Base-by-base conservation (phyloP, 1,284 basidiomycete genomes). In the Heterobasidion occidentale region DNA sequence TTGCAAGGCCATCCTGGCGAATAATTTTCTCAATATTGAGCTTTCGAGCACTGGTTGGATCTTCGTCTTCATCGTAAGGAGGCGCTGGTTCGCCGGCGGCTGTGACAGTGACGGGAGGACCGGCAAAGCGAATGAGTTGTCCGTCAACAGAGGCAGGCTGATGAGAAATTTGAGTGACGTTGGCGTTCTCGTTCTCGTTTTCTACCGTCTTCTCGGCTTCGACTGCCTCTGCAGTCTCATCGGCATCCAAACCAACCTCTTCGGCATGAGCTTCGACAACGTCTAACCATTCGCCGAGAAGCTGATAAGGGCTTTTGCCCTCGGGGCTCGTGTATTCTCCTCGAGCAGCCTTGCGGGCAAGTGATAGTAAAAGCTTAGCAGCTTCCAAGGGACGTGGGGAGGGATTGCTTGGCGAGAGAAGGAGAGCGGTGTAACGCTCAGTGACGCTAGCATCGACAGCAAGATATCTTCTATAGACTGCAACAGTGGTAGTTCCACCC, bases 221-320 rank as follows among this genome's bases (percentile, higher is more conserved):
- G 38, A 66, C 73, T 33, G 71, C 72, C 9, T 75, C 71, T 55
- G 75, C 75, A 1, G 85, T 88, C 46, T 86, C 88, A 15, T 92
- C 86, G n/a, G 90, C 83, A 60, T 90, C 86, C 66, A 99, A 73
- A 1, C 97, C 97, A 58, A 98, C 90, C 53, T 96, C 91, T 51
- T 98, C 96, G 0, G 95, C 85, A 66, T 89, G 90, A 61, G 87
- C 83, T 68, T 98, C 95, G 36, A 92, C 89, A 4, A 98, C 84
- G 46, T 97, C 92, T 42, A 99, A 80, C 81, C 92, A 99, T 62
- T 98, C 93, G 58, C 88, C 84, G 27, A 99, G 83, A 3, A 99
- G 78, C 66, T 98, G 94, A 65, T 97, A 98, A 0, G 96, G 88
- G 61, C 94, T 96, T 74, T 98, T 99, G 51, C 90, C 92, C 65